Evolutionary conservation across 2,329 filamentous ascomycete species (phyloP), one percentile per base, ranked within the genome.

Genomic region (Colletotrichum lindemuthianum): DNA sequence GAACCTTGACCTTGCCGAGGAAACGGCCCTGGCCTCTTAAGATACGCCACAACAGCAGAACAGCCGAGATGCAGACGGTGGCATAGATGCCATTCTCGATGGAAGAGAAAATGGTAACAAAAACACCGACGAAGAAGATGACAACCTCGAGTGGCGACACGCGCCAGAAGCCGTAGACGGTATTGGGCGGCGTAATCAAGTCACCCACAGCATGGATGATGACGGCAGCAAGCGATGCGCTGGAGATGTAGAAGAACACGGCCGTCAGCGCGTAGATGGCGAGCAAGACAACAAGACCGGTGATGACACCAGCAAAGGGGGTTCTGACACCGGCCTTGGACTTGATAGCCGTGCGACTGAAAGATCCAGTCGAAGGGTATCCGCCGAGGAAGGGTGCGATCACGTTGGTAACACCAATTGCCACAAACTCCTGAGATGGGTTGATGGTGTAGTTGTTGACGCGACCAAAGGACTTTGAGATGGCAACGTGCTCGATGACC

Each of bases 121-220:
- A 78, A 1, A 99, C 94, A 77, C 96, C 96, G 11, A 92, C 86
- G 71, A 98, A 95, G 84, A 97, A 99, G 74, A 98, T 93, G 52
- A 96, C 71, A 0, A 96, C 92, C 74, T 99, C 96, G 2, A 97
- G 74, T 0, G 96, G 96, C 0, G 93, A 96, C 6, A 97, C 92
- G 45, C 89, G 87, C 95, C 95, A 99, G 80, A 98, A 99, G 72
- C 96, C 91, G 77, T 97, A 97, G 11, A 98, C 86, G 0, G 91
- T 94, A 75, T 97, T 93, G 5, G 95, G 95, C 0, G 93, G 89
- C 0, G 94, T 97, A 75, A 98, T 92, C 59, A 99, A 81, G 74
- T 98, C 95, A 63, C 92, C 92, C 2, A 98, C 95, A 3, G 96
- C 96, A 75, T 98, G 95, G 68, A 98, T 97, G 69, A 98, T 97